phyloP scores from a whole-genome alignment of 352 stramenopile genomes.

The Pythium monospermum region DNA sequence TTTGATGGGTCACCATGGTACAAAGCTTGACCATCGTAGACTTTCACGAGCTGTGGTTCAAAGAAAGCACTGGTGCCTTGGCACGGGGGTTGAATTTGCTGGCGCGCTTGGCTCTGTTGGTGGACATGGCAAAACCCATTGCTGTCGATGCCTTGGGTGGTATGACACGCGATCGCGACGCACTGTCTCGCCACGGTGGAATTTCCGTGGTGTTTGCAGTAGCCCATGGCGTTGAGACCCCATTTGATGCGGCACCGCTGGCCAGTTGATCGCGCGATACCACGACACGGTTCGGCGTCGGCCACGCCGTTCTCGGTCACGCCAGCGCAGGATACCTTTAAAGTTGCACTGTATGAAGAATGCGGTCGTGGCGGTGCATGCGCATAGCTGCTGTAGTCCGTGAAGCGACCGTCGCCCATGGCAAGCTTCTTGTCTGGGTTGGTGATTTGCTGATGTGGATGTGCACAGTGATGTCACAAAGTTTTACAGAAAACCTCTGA shows the following conservation, averaged over 20 bases:
- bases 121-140: conserved; percentile 27
- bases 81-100: conserved; percentile 10
- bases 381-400: too few species aligned
- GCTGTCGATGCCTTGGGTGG: conserved; percentile 25
- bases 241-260: conserved; percentile 28
- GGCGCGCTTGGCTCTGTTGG: background rate
- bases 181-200: conserved; percentile 9
- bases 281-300: conserved; percentile 18
- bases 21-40: conserved; percentile 25
- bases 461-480: too few species aligned
- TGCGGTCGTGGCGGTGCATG: too few species aligned
- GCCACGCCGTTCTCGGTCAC: conserved; percentile 29
- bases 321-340: too few species aligned
- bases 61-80: conserved; percentile 14
- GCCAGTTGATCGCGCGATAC: conserved; percentile 24
- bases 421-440: too few species aligned
- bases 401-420: too few species aligned
- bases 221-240: conserved; percentile 22
- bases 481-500: too few species aligned
- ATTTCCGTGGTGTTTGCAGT: conserved; percentile 24
- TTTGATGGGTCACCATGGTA: conserved; percentile 34
- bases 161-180: conserved; percentile 10
- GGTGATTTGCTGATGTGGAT: too few species aligned
- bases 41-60: conserved; percentile 22
- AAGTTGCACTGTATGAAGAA: too few species aligned